Percentiles rank a stretch among this genome's conserved stretches.
phyloP scores from a whole-genome alignment of 768 basidiomycete species.

The Coprinopsis sp. region DNA sequence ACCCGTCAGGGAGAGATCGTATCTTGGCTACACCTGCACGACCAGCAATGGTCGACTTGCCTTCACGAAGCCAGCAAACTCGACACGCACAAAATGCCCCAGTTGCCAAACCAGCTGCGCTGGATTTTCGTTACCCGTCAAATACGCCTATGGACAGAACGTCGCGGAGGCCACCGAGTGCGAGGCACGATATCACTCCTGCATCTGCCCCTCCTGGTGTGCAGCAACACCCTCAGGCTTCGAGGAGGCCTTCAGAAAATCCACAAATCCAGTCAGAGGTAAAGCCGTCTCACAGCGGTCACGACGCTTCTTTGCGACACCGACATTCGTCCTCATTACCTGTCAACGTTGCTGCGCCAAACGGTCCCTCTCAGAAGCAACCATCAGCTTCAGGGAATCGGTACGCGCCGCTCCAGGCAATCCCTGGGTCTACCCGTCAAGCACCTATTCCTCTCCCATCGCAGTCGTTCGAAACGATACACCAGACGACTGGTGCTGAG shows the following conservation, averaged over 20 bases:
- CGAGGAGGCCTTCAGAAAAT: not conserved
- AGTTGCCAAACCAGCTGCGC: too few relatives aligned
- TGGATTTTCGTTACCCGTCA: not conserved
- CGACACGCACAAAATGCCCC: too few relatives aligned
- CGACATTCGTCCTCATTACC: constrained; percentile 1
- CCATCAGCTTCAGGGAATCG: too few relatives aligned
- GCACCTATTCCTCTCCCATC: not conserved
- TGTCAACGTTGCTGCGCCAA: not conserved
- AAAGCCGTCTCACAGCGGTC: too few relatives aligned
- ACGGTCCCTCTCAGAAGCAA: too few relatives aligned
- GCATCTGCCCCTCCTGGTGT: not conserved
- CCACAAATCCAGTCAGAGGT: not conserved
- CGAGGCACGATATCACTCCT: not conserved
- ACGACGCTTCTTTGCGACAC: constrained; percentile 4
- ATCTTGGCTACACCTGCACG: too few relatives aligned
- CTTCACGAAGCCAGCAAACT: too few relatives aligned
- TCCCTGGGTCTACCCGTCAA: not conserved
- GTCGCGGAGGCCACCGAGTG: not conserved
- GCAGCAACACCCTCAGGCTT: too few relatives aligned
- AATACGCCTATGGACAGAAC: not conserved
- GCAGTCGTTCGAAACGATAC: constrained; percentile 2
- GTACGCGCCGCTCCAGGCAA: not conserved
- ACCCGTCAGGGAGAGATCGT: too few relatives aligned
- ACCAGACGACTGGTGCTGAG: not conserved
- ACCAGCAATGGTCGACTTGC: too few relatives aligned